Percentiles rank a stretch among this genome's conserved stretches.
These are phyloP conservation scores for Suillus bovinus DNA, from an alignment of 768 basidiomycete genomes.

Conservation along the genomic window DNA sequence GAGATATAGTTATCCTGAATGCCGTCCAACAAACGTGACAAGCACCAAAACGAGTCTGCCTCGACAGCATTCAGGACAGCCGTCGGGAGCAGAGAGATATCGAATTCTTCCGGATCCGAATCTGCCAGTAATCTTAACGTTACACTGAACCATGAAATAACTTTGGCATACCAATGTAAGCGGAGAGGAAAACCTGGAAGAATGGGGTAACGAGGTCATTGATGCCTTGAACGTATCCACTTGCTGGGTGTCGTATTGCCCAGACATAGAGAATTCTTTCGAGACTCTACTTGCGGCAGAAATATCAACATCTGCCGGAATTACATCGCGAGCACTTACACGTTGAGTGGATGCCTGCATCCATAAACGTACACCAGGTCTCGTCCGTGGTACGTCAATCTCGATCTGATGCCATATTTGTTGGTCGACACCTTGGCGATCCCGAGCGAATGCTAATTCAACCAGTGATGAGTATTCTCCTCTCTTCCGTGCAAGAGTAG, in stretches of 20 bases:
- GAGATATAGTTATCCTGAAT: conserved; percentile 99
- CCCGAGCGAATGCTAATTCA: conserved; percentile 84
- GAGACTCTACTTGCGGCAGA: conserved; percentile 60
- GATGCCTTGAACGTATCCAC: conserved; percentile 98
- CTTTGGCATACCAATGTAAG: conserved; percentile 77
- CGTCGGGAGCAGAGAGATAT: conserved; percentile 72
- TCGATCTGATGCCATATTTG: conserved; percentile 99
- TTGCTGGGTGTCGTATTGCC: conserved; percentile 98
- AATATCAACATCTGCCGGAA: conserved; percentile 3
- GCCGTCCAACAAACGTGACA: conserved; percentile 91
- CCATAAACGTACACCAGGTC: conserved; percentile 91
- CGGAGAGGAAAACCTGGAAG: conserved; percentile 94
- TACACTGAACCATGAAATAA: conserved; percentile 3
- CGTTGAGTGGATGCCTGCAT: conserved; percentile 88
- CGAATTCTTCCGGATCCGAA: conserved; percentile 86
- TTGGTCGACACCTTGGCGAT: conserved; percentile 84
- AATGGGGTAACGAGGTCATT: conserved; percentile 98
- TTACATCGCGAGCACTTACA: conserved; percentile 44
- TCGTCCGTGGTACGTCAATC: conserved; percentile 94
- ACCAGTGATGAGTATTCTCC: conserved; percentile 91
- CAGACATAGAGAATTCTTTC: conserved; percentile 97
- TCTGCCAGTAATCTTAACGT: conserved; percentile 47
- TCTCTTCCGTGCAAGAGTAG: conserved; percentile 85
- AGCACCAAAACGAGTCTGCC: conserved; percentile 98
- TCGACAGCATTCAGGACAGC: conserved; percentile 82